These are phyloP conservation scores for Amaranthus palmeri DNA, from an alignment of 148 eudicot species.

Conservation along the genomic window DNA sequence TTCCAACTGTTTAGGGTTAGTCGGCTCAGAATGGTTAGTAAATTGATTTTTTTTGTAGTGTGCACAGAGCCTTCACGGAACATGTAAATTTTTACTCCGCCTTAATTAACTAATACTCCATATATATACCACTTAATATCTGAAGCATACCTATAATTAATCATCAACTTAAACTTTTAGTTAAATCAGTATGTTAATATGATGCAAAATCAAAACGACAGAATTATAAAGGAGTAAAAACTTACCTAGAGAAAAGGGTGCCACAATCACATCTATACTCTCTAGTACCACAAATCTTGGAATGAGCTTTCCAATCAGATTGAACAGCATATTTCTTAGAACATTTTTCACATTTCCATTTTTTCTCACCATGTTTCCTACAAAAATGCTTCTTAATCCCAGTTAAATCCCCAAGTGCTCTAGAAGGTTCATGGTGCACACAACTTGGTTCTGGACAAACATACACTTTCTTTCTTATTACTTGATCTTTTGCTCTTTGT, in stretches of 20 bases:
- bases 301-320: conserved; percentile 84
- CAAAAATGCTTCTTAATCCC: conserved; percentile 70
- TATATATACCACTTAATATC: not conserved
- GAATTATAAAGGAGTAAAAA: not conserved
- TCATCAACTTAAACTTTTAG: not conserved
- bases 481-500: conserved; percentile 41
- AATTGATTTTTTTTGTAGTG: too few species aligned
- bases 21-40: too few species aligned
- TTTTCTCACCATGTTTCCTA: conserved; percentile 71
- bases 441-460: conserved; percentile 69
- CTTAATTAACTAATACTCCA: not conserved
- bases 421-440: conserved; percentile 65
- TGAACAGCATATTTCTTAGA: conserved; percentile 73
- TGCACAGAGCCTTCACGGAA: too few species aligned
- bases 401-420: conserved; percentile 76
- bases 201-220: too few species aligned
- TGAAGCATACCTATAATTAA: not conserved
- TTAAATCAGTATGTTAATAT: not conserved
- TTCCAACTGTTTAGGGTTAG: too few species aligned
- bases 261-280: conserved; percentile 78
- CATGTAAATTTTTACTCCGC: not conserved
- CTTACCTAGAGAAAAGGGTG: conserved; percentile 68
- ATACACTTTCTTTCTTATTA: conserved; percentile 55
- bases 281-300: conserved; percentile 74
- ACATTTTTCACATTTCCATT: conserved; percentile 78